phyloP scores from a whole-genome alignment of 164 flowering plant species.

The Magnolia kwangsiensis region DNA sequence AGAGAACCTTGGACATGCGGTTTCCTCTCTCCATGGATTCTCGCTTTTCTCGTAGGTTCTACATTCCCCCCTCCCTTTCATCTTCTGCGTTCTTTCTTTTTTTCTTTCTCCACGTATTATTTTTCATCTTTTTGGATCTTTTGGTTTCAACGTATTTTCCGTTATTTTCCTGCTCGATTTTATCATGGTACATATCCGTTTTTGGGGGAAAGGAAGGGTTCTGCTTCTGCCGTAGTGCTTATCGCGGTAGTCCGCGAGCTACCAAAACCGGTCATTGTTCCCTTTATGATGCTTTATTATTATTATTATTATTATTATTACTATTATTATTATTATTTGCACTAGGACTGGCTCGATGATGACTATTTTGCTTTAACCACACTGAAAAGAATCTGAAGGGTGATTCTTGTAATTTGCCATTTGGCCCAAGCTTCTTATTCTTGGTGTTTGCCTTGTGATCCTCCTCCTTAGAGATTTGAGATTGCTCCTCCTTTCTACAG shows the following conservation, averaged over 20 bases:
- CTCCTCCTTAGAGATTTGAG: background rate
- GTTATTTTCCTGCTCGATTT: background rate
- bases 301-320: too few species aligned
- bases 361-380: conserved; percentile 13
- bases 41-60: conserved; percentile 11
- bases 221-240: too few species aligned
- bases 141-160: background rate
- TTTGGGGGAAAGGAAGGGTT: background rate
- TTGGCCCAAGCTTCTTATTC: background rate
- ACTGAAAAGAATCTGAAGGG: conserved; percentile 9
- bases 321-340: too few species aligned
- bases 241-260: too few species aligned
- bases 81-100: background rate
- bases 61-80: background rate
- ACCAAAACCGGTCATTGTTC: too few species aligned
- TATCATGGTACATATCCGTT: background rate
- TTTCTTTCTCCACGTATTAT: background rate
- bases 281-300: too few species aligned
- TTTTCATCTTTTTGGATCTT: background rate
- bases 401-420: too few species aligned
- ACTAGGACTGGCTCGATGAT: conserved; percentile 1
- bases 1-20: conserved; percentile 10
- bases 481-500: background rate
- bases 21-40: conserved; percentile 5
- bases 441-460: background rate